Base-by-base conservation (phyloP, 169 alveolate species). In the Plasmodium falciparum region DNA sequence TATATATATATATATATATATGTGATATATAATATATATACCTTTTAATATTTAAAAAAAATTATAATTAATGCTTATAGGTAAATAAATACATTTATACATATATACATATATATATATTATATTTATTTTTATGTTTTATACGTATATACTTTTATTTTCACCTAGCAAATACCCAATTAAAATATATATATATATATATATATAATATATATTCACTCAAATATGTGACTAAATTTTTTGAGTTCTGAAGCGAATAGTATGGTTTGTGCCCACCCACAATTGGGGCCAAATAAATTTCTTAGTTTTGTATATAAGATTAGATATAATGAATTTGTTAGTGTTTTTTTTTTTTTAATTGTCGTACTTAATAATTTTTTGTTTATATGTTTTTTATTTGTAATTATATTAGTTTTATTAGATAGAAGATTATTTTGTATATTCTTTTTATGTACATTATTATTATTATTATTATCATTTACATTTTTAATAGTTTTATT, bases 191-290 rank as follows among this genome's bases (percentile, higher is more conserved):
- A 54, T 52, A 52, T 15, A 7, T 15, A 33, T 52, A 52, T 15
- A 7, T 15, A 33, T 5, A 33, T 33, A 33, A 52, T 52, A 52
- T 56, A 56, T 56, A 15, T 43, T 66, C 39, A 74, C 73, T 70
- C 65, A 43, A 83, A 83, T 50, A 70, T 13, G 50, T 83, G 52
- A 26, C 74, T 70, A 29, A 83, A 83, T 52, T 83, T 83, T 13
- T 56, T 83, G 26, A 83, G 61, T 50, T 83, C 91, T 3, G 91
- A 67, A 3, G 74, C 85, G 24, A 83, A 83, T 7, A 83, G 73
- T 49, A 83, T 83, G 4, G 91, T 83, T 50, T 83, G 91, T 70
- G 91, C 91, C 91, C 91, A 83, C n/a, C 91, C 91, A 62, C 91
- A 83, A 20, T 83, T 69, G 2, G 91, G 91, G 8, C 91, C 91